Conservation (phyloP, 352 stramenopile species). For the Pythium aquatile region DNA sequence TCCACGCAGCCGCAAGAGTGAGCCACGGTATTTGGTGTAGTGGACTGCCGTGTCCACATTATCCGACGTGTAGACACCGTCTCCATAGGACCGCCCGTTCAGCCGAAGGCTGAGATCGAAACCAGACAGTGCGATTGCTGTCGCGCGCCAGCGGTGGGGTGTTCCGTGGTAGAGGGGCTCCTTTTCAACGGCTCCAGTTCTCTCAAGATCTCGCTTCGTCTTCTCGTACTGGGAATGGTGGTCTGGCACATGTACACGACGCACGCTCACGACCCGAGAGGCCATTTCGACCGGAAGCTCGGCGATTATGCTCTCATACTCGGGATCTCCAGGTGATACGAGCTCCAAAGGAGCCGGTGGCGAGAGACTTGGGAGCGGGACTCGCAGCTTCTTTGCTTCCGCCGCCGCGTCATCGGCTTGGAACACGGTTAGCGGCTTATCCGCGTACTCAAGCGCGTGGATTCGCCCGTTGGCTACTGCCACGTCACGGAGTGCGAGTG, state of each 20-base stretch:
- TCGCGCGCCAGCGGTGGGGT: slow-evolving; percentile 22
- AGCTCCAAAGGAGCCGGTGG: slow-evolving; percentile 9
- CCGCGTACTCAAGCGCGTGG: no score
- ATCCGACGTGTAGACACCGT: slow-evolving; percentile 19
- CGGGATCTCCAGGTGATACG: neutral
- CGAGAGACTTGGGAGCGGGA: neutral
- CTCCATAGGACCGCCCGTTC: slow-evolving; percentile 4
- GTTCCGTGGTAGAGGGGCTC: slow-evolving; percentile 24
- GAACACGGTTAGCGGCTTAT: no score
- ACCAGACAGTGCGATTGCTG: slow-evolving; percentile 21
- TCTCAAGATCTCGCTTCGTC: neutral
- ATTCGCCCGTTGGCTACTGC: neutral
- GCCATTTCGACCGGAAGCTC: neutral
- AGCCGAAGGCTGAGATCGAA: slow-evolving; percentile 17
- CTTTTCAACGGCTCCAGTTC: neutral
- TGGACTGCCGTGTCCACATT: neutral
- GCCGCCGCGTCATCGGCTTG: no score
- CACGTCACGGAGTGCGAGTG: slow-evolving; percentile 15
- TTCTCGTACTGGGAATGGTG: neutral
- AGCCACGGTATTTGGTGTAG: slow-evolving; percentile 7
- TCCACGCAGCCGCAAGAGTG: slow-evolving; percentile 15
- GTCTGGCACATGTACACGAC: slow-evolving; percentile 1
- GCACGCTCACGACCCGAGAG: slow-evolving; percentile 9
- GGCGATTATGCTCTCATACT: slow-evolving; percentile 7
- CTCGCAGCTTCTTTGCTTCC: no score